Percentiles rank a stretch among this genome's conserved stretches.
These are phyloP conservation scores for Lavandula angustifolia DNA, from an alignment of 257 asterid genomes.

Conservation along the genomic window DNA sequence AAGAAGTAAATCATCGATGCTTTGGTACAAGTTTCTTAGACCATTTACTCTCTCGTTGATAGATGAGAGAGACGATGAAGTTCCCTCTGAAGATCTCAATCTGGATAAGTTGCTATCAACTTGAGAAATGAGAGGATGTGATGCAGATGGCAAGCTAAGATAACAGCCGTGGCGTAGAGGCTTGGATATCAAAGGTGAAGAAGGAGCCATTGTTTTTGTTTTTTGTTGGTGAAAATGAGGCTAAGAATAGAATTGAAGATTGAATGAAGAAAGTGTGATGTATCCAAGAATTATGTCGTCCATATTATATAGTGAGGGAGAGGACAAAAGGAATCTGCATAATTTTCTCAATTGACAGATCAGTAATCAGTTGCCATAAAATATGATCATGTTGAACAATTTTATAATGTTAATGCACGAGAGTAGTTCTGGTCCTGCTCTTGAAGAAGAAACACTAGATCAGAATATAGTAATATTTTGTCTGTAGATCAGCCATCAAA, in stretches of 20 bases:
- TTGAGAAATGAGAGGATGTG: background rate
- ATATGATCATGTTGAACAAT: background rate
- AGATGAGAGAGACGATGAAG: background rate
- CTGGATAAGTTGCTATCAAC: background rate
- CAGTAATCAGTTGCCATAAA: background rate
- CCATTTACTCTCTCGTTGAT: background rate
- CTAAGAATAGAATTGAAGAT: background rate
- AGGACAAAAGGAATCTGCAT: background rate
- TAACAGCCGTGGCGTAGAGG: slow-evolving; percentile 39
- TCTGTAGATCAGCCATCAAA: slow-evolving; percentile 9
- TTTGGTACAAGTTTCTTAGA: background rate
- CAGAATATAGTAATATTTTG: background rate
- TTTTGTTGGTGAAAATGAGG: background rate
- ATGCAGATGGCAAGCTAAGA: background rate
- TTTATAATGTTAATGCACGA: background rate
- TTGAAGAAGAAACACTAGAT: background rate
- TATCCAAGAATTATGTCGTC: background rate
- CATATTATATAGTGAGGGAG: background rate
- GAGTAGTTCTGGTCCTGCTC: background rate
- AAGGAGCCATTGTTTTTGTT: slow-evolving; percentile 41
- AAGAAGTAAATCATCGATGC: background rate
- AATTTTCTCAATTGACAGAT: background rate
- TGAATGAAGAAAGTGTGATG: slow-evolving; percentile 18
- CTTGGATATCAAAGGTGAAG: slow-evolving; percentile 36
- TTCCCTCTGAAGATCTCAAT: background rate